These are phyloP conservation scores for Elaeis guineensis DNA, from an alignment of 176 grass and related monocot species.

Conservation along the genomic window DNA sequence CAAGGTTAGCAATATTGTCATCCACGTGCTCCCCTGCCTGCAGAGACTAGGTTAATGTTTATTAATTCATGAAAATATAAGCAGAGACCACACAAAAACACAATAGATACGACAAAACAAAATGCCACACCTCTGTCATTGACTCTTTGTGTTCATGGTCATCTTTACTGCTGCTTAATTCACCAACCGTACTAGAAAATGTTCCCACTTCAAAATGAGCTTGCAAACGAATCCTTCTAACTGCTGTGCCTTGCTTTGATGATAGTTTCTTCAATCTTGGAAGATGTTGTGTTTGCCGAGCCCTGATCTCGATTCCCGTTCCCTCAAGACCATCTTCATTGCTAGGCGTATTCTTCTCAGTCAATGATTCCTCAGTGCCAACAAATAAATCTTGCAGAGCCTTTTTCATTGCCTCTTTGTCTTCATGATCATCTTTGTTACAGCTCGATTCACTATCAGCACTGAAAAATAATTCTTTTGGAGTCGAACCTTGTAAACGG, in stretches of 20 bases:
- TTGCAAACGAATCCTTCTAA: slow-evolving; percentile 26
- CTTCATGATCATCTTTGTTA: slow-evolving; percentile 15
- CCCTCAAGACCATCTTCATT: slow-evolving; percentile 20
- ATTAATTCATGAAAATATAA: no score
- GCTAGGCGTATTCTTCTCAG: slow-evolving; percentile 18
- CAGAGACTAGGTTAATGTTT: background rate
- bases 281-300: background rate
- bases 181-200: slow-evolving; percentile 12
- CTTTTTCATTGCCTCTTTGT: slow-evolving; percentile 25
- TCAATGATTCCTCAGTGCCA: slow-evolving; percentile 14
- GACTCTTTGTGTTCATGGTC: background rate
- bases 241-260: slow-evolving; percentile 23
- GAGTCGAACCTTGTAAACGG: slow-evolving; percentile 11
- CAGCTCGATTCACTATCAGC: background rate
- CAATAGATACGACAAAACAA: background rate
- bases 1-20: slow-evolving; percentile 10
- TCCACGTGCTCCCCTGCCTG: slow-evolving; percentile 39
- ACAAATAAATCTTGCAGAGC: slow-evolving; percentile 10
- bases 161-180: slow-evolving; percentile 19
- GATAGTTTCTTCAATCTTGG: slow-evolving; percentile 16
- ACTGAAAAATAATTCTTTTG: background rate
- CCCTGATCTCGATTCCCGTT: slow-evolving; percentile 28
- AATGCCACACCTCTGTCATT: slow-evolving; percentile 26
- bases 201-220: slow-evolving; percentile 7
- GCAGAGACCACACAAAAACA: no score